Conservation (phyloP, 176 grass and related monocot genomes). For the Areca catechu region DNA sequence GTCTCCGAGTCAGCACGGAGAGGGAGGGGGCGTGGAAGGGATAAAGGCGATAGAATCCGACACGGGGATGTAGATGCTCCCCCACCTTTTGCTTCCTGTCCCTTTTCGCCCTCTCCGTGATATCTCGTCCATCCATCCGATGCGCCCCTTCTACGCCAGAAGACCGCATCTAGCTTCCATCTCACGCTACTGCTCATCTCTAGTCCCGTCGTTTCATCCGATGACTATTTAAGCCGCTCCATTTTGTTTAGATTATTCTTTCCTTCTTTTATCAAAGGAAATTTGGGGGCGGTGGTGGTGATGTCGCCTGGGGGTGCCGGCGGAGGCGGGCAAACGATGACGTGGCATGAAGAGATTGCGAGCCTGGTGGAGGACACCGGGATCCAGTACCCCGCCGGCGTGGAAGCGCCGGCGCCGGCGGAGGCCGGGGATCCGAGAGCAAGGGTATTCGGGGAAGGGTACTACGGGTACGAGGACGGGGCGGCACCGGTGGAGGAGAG, state of each 20-base stretch:
- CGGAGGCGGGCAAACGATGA: slow-evolving; percentile 47
- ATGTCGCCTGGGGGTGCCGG: slow-evolving; percentile 32
- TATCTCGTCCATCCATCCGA: not conserved
- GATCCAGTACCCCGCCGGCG: slow-evolving; percentile 20
- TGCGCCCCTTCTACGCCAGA: not conserved
- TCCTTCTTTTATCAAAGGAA: not conserved
- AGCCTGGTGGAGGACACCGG: slow-evolving; percentile 40
- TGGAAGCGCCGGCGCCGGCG: not conserved
- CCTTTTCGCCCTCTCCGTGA: not conserved
- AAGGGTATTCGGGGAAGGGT: slow-evolving; percentile 14
- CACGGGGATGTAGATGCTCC: no score
- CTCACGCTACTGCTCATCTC: not conserved
- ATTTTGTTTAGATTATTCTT: not conserved
- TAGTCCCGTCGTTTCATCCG: not conserved
- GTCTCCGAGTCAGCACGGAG: no score
- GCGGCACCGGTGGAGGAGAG: slow-evolving; percentile 41
- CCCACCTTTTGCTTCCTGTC: no score
- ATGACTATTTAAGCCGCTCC: no score
- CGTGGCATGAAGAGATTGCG: slow-evolving; percentile 78
- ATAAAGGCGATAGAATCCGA: no score
- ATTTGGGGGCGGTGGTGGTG: not conserved
- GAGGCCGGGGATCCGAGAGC: not conserved
- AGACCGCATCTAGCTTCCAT: not conserved
- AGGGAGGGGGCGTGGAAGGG: no score
- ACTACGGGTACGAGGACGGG: slow-evolving; percentile 19